Evolutionary conservation across 179 eudicot genomes (phyloP), one percentile per base, ranked within the genome.

Genomic region (Corrigiola litoralis): DNA sequence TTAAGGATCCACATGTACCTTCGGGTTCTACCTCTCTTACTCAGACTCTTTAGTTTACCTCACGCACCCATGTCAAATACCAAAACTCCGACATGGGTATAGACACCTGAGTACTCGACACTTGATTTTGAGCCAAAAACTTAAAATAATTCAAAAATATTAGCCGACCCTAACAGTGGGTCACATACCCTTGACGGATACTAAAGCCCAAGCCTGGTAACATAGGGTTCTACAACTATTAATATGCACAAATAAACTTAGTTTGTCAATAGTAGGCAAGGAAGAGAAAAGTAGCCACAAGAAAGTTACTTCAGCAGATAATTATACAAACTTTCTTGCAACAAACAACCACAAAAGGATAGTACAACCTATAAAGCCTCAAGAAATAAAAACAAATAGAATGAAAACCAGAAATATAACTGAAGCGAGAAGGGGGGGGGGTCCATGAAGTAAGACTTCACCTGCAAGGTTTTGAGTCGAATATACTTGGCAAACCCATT

Each of bases 401-500:
- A 29, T 42, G 29, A 28, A 27, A 8, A 60, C n/a, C n/a, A n/a
- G n/a, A n/a, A n/a, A n/a, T n/a, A n/a, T n/a, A n/a, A n/a, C n/a
- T n/a, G 47, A 42, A 4, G 47, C 18, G 47, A 42, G 12, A 16
- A 16, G 20, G 47, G 12, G 5, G 6, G 45, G 11, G 6, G 6
- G 14, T 40, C 45, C 2, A 40, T 2, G 13, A 11, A 38, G 44
- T 16, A 38, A 38, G 4, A 28, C 37, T 47, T 10, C 69, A 85
- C 98, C 95, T 76, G 81, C 64, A 57, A 54, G 95, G 77, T 61
- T 82, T 89, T 20, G 89, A 52, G 58, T 79, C 72, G 59, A 91
- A 89, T 59, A 94, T 64, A 52, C 79, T 78, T 36, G 99, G 99
- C 58, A 84, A 69, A 23, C 96, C 95, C 81, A 92, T 76, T 12